Evolutionary conservation across 1,284 basidiomycete genomes (phyloP), one percentile per base, ranked within the genome.

Genomic region (Pyrrhoderma lamaoense): DNA sequence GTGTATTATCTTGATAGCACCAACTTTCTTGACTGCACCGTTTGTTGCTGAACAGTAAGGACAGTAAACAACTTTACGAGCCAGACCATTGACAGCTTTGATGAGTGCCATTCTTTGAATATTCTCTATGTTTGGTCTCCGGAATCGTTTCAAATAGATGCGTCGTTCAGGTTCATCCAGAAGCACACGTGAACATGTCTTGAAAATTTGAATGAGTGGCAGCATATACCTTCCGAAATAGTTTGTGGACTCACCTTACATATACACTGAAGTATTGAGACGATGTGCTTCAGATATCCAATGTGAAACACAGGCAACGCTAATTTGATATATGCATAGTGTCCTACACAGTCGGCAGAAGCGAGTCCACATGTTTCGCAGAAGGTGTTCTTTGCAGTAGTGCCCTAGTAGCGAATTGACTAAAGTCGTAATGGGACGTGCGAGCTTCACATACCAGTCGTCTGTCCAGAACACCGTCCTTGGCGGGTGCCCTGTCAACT

Each of bases 291-390:
- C 74, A 99, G 97, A 71, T 93, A 99, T 13, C 96, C 96, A 57
- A 98, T 92, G 65, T 99, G 94, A 64, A 98, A 99, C 11, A 98
- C 94, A 0, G 95, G 95, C 11, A 99, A 83, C 27, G 89, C 84
- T 35, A 99, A 80, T 68, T 95, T 95, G 72, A 97, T 94, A 70
- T 95, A 96, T 5, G 93, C 94, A 67, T 95, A 97, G 67, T 98
- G 94, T 1, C 96, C 96, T 4, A 98, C 94, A 65, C 96, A 99
- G 59, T 97, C 93, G 2, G 93, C 89, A 53, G 92, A 85, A 39
- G 83, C 84, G 57, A 93, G 81, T 13, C 93, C 93, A 63, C 96
- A 99, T 0, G 96, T 99, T 66, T 95, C 89, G 68, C 96, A 99
- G 58, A 84, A 88, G 8, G 88, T 81, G 56, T 76, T 80, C 72